Evolutionary conservation across 176 grass and related monocot species (phyloP), one percentile per base, ranked within the genome.

Genomic region (Aegilops longissima): DNA sequence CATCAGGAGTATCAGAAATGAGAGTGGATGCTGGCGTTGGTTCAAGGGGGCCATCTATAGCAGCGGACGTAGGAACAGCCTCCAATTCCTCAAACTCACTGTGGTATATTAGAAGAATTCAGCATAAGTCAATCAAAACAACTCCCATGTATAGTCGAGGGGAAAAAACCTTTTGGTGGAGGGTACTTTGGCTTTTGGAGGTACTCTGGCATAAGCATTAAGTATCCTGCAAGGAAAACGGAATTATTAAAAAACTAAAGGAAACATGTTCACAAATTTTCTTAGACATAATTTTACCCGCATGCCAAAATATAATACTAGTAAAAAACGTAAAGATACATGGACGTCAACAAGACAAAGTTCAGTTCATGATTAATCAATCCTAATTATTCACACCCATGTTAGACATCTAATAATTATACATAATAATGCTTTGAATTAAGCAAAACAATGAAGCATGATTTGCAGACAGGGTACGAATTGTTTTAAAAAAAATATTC

Each of bases 21-120:
- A 87, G 42, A 72, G 80, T 29, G 20, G 88, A 80, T 2, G 90
- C 87, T 76, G 86, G 75, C 0, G 65, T 29, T 31, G 92, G 91
- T 83, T 95, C 96, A 58, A 98, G 88, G n/a, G 91, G 91, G 20
- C 84, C 93, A 89, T 95, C 93, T 81, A 94, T 92, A 72, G 90
- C 86, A 64, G 91, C 86, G 24, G 93, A 76, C 76, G 88, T 95
- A 6, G 91, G 93, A 85, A 93, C 91, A 27, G 91, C 88, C 89
- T 95, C 96, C 71, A 98, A 80, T 76, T 94, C 96, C 78, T 94
- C 93, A 75, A 92, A 95, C 81, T 95, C 93, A 76, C 92, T 98
- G 80, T 76, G 9, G 49, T 44, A 84, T 10, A 88, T 65, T 16
- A 75, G 12, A 72, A 86, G 38, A 90, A 78, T 25, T 44, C 51